These are phyloP conservation scores for Hyaloscypha variabilis DNA, from an alignment of 495 filamentous ascomycete species.

Conservation along the genomic window DNA sequence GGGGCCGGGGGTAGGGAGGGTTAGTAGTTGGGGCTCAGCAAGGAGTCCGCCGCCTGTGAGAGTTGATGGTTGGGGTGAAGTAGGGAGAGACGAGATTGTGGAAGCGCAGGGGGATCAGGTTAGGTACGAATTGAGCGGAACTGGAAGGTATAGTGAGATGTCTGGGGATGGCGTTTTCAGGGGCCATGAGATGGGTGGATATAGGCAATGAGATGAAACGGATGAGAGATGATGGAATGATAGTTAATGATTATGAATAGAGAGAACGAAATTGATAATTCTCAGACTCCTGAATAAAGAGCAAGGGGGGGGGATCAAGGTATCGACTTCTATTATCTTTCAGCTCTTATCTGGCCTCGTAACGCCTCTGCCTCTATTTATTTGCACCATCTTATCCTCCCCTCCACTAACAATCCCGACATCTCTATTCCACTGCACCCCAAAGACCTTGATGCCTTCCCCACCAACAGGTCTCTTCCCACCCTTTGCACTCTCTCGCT, in stretches of 20 bases:
- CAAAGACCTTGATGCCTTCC: constrained; percentile 88
- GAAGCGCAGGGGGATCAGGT: neutral
- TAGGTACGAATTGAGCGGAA: neutral
- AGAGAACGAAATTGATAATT: too few relatives aligned
- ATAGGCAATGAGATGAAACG: too few relatives aligned
- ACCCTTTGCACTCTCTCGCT: constrained; percentile 65
- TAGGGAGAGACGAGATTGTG: neutral
- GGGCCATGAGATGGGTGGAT: neutral
- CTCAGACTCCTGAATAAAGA: too few relatives aligned
- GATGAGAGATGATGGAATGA: too few relatives aligned
- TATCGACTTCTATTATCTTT: neutral
- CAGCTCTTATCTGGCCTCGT: constrained; percentile 18
- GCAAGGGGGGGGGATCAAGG: neutral
- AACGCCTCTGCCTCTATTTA: constrained; percentile 64
- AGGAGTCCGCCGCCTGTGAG: neutral
- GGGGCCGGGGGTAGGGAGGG: too few relatives aligned
- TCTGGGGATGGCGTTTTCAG: neutral
- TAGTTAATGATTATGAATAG: too few relatives aligned
- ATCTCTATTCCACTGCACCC: constrained; percentile 79
- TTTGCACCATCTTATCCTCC: constrained; percentile 91
- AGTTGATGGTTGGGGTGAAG: neutral
- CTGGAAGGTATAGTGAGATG: neutral
- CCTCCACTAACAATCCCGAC: constrained; percentile 90
- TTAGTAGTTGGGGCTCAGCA: too few relatives aligned
- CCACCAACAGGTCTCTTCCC: constrained; percentile 61